Conservation (phyloP, 805 yeast species). For the Zygotorulaspora chibaensis region DNA sequence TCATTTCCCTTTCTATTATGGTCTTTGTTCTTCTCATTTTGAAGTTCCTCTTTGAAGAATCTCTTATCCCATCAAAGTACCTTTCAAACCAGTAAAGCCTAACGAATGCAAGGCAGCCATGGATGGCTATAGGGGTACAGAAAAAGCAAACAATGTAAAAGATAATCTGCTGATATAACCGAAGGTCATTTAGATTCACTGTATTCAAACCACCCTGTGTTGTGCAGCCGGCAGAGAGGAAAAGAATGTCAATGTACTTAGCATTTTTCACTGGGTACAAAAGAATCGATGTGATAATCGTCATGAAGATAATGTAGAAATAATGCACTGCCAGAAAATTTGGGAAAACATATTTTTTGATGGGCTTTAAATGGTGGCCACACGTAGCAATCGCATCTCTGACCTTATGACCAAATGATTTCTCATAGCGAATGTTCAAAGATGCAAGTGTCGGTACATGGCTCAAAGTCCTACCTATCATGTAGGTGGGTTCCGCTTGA, state of each 20-base stretch:
- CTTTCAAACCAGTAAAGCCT: constrained; percentile 88
- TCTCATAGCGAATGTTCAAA: constrained; percentile 27
- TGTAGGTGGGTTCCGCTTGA: constrained; percentile 6
- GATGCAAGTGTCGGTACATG: constrained; percentile 27
- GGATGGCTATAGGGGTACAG: constrained; percentile 86
- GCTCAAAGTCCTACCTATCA: constrained; percentile 21
- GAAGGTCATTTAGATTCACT: constrained; percentile 57
- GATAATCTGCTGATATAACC: constrained; percentile 74
- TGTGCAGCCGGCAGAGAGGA: constrained; percentile 68
- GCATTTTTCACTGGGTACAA: constrained; percentile 69
- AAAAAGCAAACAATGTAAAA: constrained; percentile 59
- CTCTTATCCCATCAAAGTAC: constrained; percentile 76
- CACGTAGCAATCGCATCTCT: constrained; percentile 37
- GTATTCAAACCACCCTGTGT: constrained; percentile 95
- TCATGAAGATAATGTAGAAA: constrained; percentile 57
- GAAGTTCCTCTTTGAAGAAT: constrained; percentile 70
- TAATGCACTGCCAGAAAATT: constrained; percentile 61
- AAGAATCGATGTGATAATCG: constrained; percentile 66
- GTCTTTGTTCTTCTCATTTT: constrained; percentile 68
- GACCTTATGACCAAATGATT: constrained; percentile 38
- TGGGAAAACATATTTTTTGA: constrained; percentile 39
- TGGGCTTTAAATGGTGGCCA: constrained; percentile 34
- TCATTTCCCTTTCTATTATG: constrained; percentile 31
- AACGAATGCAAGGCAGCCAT: constrained; percentile 68
- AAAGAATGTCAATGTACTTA: constrained; percentile 72